Evolutionary conservation across 1,139 yeast genomes (phyloP).

Genomic region (Diutina pseudorugosa): DNA sequence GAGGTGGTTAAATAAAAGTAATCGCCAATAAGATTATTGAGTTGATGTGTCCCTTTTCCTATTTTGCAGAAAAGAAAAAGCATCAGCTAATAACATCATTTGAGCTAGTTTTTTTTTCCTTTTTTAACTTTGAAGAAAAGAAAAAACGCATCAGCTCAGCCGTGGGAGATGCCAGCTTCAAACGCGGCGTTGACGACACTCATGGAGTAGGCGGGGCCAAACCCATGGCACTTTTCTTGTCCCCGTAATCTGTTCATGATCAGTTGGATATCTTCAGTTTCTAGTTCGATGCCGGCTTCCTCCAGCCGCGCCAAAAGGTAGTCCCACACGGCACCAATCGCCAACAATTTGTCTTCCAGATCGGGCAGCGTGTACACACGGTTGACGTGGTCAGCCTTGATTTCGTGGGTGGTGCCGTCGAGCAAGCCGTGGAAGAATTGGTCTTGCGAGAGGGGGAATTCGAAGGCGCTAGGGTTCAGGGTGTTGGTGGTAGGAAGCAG

Average conservation of each 20-base stretch:
- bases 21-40: background rate
- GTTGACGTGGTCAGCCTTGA: background rate
- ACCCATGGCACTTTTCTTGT: conserved; percentile 65
- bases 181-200: conserved; percentile 25
- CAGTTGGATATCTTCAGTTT: conserved; percentile 40
- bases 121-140: too few species aligned
- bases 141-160: background rate
- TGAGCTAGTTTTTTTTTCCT: too few species aligned
- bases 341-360: conserved; percentile 33
- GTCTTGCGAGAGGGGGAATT: conserved; percentile 25
- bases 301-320: conserved; percentile 41
- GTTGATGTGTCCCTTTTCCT: background rate
- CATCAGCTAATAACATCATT: too few species aligned
- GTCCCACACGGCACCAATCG: conserved; percentile 79
- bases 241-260: conserved; percentile 55
- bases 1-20: background rate
- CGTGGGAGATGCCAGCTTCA: background rate
- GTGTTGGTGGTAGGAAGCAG: background rate
- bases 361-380: conserved; percentile 21
- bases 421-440: conserved; percentile 21
- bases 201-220: conserved; percentile 69
- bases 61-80: background rate
- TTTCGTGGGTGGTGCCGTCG: conserved; percentile 16
- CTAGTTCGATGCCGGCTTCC: conserved; percentile 28
- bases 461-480: conserved; percentile 11